Conservation (phyloP, 495 filamentous ascomycete species). For the Talaromyces adpressus region DNA sequence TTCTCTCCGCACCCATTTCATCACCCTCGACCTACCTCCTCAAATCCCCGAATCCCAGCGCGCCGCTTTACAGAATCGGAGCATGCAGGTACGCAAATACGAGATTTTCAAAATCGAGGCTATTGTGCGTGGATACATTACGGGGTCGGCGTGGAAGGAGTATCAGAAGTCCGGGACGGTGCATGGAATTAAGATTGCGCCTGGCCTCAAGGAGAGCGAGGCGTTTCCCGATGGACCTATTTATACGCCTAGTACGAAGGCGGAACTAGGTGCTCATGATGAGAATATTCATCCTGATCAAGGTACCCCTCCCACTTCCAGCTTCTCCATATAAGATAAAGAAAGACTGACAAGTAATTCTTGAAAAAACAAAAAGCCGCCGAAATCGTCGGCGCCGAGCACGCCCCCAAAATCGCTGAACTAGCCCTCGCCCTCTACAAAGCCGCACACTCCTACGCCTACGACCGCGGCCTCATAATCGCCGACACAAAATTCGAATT, state of each 20-base stretch:
- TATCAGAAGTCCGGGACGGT: slow-evolving; percentile 70
- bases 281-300: slow-evolving; percentile 80
- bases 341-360: neutral
- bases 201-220: slow-evolving; percentile 65
- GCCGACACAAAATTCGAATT: slow-evolving; percentile 87
- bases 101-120: slow-evolving; percentile 84
- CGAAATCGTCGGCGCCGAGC: slow-evolving; percentile 62
- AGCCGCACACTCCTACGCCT: slow-evolving; percentile 65
- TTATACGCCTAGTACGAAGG: slow-evolving; percentile 90
- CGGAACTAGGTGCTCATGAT: slow-evolving; percentile 74
- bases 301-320: slow-evolving; percentile 25
- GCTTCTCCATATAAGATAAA: neutral
- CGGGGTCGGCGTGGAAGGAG: slow-evolving; percentile 85
- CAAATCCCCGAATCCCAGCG: slow-evolving; percentile 41
- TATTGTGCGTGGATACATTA: slow-evolving; percentile 90
- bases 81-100: slow-evolving; percentile 76
- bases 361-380: slow-evolving; percentile 37
- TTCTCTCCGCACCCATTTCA: slow-evolving; percentile 65
- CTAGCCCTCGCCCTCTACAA: slow-evolving; percentile 65
- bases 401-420: slow-evolving; percentile 65
- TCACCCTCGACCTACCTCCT: slow-evolving; percentile 60
- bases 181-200: slow-evolving; percentile 63
- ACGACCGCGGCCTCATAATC: slow-evolving; percentile 77
- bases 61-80: slow-evolving; percentile 54
- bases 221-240: slow-evolving; percentile 63